Evolutionary conservation across 2,329 filamentous ascomycete species (phyloP).

Genomic region (Thielaviopsis ethacetica): DNA sequence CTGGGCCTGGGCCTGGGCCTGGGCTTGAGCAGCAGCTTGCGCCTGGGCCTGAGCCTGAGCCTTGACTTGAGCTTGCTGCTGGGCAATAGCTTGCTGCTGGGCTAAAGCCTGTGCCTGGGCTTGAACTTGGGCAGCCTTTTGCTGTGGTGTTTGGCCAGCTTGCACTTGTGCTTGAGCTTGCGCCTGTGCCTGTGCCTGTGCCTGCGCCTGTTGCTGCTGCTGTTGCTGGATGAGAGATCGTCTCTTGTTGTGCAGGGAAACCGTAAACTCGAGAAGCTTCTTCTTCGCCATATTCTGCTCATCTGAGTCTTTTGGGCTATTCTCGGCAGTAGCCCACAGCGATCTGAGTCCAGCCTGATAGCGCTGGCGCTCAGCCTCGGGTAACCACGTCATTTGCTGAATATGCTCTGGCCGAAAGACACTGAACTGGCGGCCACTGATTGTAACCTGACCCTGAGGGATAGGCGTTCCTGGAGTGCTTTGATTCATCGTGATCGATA

Average conservation of each 20-base stretch:
- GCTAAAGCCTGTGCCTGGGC: conserved; percentile 14
- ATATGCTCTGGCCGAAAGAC: conserved; percentile 38
- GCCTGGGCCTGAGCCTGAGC: conserved; percentile 13
- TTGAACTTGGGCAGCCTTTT: conserved; percentile 12
- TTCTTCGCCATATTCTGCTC: conserved; percentile 35
- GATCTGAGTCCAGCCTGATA: conserved; percentile 39
- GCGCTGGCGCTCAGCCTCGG: conserved; percentile 37
- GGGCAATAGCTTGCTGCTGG: conserved; percentile 12
- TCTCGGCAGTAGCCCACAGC: conserved; percentile 38
- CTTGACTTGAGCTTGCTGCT: conserved; percentile 14
- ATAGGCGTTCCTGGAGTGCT: conserved; percentile 7
- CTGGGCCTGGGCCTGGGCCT: conserved; percentile 14
- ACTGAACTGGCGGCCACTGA: conserved; percentile 18
- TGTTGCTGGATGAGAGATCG: conserved; percentile 21
- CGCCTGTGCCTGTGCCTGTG: conserved; percentile 15
- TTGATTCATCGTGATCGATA: background rate
- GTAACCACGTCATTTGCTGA: conserved; percentile 31
- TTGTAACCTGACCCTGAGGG: conserved; percentile 14
- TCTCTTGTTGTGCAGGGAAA: conserved; percentile 34
- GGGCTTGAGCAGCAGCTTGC: conserved; percentile 15
- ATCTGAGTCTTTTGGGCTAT: conserved; percentile 27
- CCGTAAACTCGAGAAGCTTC: conserved; percentile 45
- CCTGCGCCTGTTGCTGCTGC: conserved; percentile 18
- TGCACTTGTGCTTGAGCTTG: conserved; percentile 17
- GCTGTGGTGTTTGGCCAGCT: background rate